Conservation (phyloP, 1,284 basidiomycete species). For the Sporisorium scitamineum region DNA sequence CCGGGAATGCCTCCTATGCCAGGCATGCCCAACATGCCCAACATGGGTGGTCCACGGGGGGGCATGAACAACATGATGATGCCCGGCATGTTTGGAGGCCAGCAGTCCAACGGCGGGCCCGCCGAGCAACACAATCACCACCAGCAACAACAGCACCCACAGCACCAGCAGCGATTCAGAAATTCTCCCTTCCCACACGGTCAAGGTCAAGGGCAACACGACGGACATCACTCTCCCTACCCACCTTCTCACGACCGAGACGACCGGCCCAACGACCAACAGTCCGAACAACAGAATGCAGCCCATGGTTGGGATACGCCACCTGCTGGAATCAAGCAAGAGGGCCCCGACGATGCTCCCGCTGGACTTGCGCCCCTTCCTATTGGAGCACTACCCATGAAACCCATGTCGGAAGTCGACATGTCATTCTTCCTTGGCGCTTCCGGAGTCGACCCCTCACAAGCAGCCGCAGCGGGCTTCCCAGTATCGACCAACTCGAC, state of each 20-base stretch:
- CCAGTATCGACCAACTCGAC: background rate
- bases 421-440: slow-evolving; percentile 49
- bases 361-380: background rate
- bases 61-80: slow-evolving; percentile 46
- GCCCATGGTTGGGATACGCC: slow-evolving; percentile 25
- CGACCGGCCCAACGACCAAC: slow-evolving; percentile 5
- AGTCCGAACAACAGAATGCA: background rate
- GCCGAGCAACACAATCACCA: slow-evolving; percentile 21
- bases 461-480: slow-evolving; percentile 36
- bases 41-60: slow-evolving; percentile 14
- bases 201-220: slow-evolving; percentile 7
- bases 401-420: slow-evolving; percentile 36
- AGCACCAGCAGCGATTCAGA: slow-evolving; percentile 26
- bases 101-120: slow-evolving; percentile 18
- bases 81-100: slow-evolving; percentile 44
- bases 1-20: slow-evolving; percentile 45
- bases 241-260: slow-evolving; percentile 13
- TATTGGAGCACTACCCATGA: slow-evolving; percentile 10
- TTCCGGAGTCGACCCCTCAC: slow-evolving; percentile 37
- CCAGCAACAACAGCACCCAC: slow-evolving; percentile 16
- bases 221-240: slow-evolving; percentile 22
- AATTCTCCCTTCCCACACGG: slow-evolving; percentile 28
- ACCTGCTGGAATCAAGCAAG: slow-evolving; percentile 6
- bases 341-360: slow-evolving; percentile 8
- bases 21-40: slow-evolving; percentile 26